phyloP scores from a whole-genome alignment of 2,329 filamentous ascomycete species.

The Pseudogymnoascus sp. region DNA sequence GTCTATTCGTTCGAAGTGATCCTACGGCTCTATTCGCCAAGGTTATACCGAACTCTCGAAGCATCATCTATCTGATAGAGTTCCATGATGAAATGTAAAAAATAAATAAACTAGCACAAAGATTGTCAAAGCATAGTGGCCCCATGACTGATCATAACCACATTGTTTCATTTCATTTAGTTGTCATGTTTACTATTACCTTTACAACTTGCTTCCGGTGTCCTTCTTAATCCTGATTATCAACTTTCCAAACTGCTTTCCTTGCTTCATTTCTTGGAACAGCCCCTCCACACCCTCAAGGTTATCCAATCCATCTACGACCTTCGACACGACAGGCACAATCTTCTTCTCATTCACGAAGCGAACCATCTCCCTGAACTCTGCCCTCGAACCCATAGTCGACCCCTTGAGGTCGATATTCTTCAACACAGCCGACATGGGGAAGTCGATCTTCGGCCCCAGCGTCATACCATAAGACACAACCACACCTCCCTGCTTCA shows the following conservation, averaged over 20 bases:
- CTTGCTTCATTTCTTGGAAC: slow-evolving; percentile 82
- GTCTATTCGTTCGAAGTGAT: background rate
- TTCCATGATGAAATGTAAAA: background rate
- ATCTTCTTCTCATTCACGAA: slow-evolving; percentile 71
- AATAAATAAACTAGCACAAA: background rate
- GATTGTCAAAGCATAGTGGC: background rate
- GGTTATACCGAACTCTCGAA: background rate
- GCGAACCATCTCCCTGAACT: slow-evolving; percentile 83
- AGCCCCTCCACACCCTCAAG: slow-evolving; percentile 69
- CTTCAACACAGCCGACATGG: slow-evolving; percentile 74
- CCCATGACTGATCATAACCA: background rate
- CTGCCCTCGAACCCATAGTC: slow-evolving; percentile 84
- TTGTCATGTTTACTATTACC: background rate
- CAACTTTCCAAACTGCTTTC: slow-evolving; percentile 84
- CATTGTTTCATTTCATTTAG: background rate
- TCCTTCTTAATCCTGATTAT: slow-evolving; percentile 58
- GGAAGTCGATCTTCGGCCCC: slow-evolving; percentile 74
- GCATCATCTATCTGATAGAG: background rate
- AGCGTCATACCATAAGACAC: slow-evolving; percentile 87
- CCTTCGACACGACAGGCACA: slow-evolving; percentile 66
- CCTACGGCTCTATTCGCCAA: background rate
- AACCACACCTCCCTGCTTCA: slow-evolving; percentile 67
- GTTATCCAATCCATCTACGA: slow-evolving; percentile 64
- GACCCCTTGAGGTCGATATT: slow-evolving; percentile 81
- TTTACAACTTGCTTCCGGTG: slow-evolving; percentile 10